Evolutionary conservation across 108 stramenopile genomes (phyloP), one percentile per base, ranked within the genome.

Genomic region (Skeletonema potamos): DNA sequence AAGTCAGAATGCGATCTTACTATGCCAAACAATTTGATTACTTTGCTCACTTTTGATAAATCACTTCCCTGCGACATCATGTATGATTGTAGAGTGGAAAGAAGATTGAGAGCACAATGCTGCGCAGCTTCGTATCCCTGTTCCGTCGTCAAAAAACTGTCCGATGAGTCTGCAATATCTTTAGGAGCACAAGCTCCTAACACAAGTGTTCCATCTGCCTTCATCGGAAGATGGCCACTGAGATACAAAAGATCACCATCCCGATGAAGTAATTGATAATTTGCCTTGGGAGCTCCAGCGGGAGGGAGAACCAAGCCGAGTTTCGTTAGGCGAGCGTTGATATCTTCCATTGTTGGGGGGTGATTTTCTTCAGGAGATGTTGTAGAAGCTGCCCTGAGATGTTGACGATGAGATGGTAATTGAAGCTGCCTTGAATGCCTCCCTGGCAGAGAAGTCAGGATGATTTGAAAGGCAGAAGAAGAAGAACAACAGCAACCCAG

Each of bases 91-190:
- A 87, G 59, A 0, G 86, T 82, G 3, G 73, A 75, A 0, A 87
- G 33, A 24, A 89, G 67, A 81, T 84, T 86, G 15, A 89, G 67
- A 15, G 78, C 86, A 58, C 76, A 81, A n/a, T 62, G 61, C 17
- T 67, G 58, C 0, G 88, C 88, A 7, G 83, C 86, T 33, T 78
- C 83, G 32, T 86, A 84, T 30, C 74, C 88, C 66, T 87, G 70
- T 20, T 87, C 81, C 1, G 73, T 79, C 17, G 62, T 82, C 39
- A 76, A 30, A 57, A 33, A 57, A 15, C n/a, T 64, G 2, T 27
- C 56, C 8, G 56, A 33, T n/a, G 57, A 9, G n/a, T 10, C 48
- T 29, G 44, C 78, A 30, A 86, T 85, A 10, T 85, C 86, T 48
- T 64, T 15, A 64, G 76, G 76, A 36, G 76, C 76, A 68, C 63